Percentiles rank a stretch among this genome's conserved stretches.
Conservation (phyloP, 129 eudicot genomes). For the Tagetes erecta region DNA sequence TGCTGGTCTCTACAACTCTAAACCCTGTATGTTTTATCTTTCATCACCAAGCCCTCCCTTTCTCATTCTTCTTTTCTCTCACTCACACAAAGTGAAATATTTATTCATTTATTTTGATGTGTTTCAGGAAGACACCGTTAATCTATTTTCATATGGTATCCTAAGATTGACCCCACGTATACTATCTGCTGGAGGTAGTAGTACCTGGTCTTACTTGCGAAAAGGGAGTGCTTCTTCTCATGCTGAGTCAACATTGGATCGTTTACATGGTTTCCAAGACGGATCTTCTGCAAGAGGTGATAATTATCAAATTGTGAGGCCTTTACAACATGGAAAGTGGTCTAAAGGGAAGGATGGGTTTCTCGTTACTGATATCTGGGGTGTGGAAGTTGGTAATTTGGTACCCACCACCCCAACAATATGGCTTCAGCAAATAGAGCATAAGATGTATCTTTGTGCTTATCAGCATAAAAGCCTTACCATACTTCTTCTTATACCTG, state of each 20-base stretch:
- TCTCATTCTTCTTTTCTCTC: not conserved
- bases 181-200: constrained; percentile 67
- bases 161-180: constrained; percentile 77
- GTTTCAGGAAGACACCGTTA: constrained; percentile 79
- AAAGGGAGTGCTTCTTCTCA: constrained; percentile 62
- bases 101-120: constrained; percentile 12
- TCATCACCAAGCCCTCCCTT: not conserved
- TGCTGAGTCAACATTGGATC: constrained; percentile 47
- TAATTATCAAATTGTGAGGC: constrained; percentile 56
- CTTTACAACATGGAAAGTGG: constrained; percentile 85
- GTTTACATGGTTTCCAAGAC: constrained; percentile 45
- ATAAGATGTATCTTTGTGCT: constrained; percentile 76
- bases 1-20: constrained; percentile 86
- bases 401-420: constrained; percentile 63
- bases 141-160: constrained; percentile 67
- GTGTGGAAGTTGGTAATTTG: constrained; percentile 56
- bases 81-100: constrained; percentile 11
- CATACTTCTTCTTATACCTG: constrained; percentile 74
- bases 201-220: constrained; percentile 78
- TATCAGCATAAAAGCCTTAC: constrained; percentile 86
- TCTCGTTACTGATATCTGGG: constrained; percentile 77
- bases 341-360: constrained; percentile 96
- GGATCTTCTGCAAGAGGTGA: constrained; percentile 48
- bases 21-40: constrained; percentile 61
- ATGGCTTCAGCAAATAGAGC: constrained; percentile 84